Base-by-base conservation (phyloP, 2,329 filamentous ascomycete species). In the Fusarium falciforme region DNA sequence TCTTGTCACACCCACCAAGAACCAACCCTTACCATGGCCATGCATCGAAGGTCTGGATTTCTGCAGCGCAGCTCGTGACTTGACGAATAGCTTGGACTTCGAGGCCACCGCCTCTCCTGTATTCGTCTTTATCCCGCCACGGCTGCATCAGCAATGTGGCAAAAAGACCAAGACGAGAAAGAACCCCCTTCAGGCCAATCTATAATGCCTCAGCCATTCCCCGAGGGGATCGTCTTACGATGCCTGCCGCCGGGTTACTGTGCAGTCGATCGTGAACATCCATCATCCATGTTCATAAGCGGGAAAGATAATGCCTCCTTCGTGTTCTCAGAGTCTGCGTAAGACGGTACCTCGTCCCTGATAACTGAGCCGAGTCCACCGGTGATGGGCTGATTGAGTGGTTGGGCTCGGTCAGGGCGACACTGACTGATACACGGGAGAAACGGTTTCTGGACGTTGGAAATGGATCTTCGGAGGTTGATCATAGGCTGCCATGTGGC, bases 401-500 rank as follows among this genome's bases (percentile, higher is more conserved):
- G 54, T 57, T 57, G 33, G 54, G 54, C 54, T 57, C 54, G 33
- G 54, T 36, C 31, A 27, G 49, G 27, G 49, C 27, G 49, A 31
- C 27, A 14, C 27, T 49, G 22, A 17, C 44, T 27, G 22, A 49
- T 27, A 57, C 52, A 38, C 20, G 20, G 52, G 14, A 33, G 52
- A 57, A 29, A 57, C 54, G 6, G 38, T 49, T 35, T 29, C 31
- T 57, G n/a, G 36, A 42, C 40, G 33, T 42, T 47, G 10, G 5
- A 31, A 29, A 63, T 27, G n/a, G 38, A 20, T 17, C 42, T 33
- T 29, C 58, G 38, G 71, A 44, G 44, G 67, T 64, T 25, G 69
- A 74, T 60, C 65, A 74, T 62, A 73, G 66, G 70, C 59, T 73
- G 73, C 73, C 73, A 75, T 75, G 72, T 75, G 73, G 70, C 72